These are phyloP conservation scores for Prunus mira DNA, from an alignment of 306 rosid genomes.

Conservation along the genomic window DNA sequence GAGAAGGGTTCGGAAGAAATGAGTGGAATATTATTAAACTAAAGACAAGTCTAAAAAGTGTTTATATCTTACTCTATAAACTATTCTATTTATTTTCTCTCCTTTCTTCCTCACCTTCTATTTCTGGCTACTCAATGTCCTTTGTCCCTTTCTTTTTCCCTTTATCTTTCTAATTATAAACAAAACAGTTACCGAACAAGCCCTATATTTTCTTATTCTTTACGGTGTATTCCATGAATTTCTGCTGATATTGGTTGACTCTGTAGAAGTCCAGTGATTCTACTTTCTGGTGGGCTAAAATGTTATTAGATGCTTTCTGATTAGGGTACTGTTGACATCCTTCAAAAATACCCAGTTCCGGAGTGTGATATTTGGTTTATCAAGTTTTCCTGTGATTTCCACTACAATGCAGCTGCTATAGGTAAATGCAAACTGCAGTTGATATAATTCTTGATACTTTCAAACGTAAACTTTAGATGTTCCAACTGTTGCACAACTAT, in stretches of 20 bases:
- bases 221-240: neutral
- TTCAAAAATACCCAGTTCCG: conserved; percentile 94
- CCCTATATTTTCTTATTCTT: neutral
- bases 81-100: neutral
- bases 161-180: neutral
- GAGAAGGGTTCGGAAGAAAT: neutral
- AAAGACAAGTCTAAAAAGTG: no score
- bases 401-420: conserved; percentile 68
- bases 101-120: neutral
- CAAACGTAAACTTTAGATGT: neutral
- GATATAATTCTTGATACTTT: neutral
- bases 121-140: neutral
- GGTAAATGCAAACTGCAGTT: conserved; percentile 36
- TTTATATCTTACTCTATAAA: neutral
- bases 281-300: conserved; percentile 10
- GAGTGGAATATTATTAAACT: neutral
- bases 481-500: neutral
- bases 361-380: conserved; percentile 98
- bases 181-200: neutral
- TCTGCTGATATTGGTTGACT: neutral
- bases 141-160: neutral
- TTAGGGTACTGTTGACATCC: conserved; percentile 84
- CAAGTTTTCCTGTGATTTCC: conserved; percentile 94
- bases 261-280: neutral
- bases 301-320: conserved; percentile 11